phyloP scores from a whole-genome alignment of 441 rosid species.

The Melastoma candidum region DNA sequence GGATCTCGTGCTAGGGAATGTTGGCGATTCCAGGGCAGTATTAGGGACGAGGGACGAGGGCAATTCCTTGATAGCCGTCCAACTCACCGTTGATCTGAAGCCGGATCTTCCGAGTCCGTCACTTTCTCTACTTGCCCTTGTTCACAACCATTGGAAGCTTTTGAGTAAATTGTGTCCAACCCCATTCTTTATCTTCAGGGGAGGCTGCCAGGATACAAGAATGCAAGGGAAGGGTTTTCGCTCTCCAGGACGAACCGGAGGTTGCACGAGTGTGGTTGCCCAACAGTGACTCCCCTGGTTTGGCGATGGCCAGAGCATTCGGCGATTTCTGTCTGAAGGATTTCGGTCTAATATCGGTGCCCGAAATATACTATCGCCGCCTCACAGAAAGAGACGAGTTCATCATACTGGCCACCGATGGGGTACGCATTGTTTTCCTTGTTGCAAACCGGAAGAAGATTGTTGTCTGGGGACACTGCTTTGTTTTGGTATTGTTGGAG shows the following conservation, averaged over 20 bases:
- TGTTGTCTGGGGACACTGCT: too few relatives aligned
- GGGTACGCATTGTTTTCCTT: slow-evolving; percentile 28
- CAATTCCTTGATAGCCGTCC: slow-evolving; percentile 44
- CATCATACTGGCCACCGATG: slow-evolving; percentile 62
- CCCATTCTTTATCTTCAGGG: slow-evolving; percentile 22
- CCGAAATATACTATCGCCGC: slow-evolving; percentile 44
- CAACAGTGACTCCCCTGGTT: slow-evolving; percentile 61
- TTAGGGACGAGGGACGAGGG: slow-evolving; percentile 47
- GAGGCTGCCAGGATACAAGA: slow-evolving; percentile 66
- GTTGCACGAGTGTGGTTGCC: slow-evolving; percentile 85
- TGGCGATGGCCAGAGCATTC: slow-evolving; percentile 77
- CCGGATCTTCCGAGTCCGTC: slow-evolving; percentile 59
- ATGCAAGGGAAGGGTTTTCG: slow-evolving; percentile 71
- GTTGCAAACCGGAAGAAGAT: not conserved
- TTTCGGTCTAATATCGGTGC: slow-evolving; percentile 61
- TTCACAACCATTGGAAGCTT: too few relatives aligned
- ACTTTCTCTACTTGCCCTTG: slow-evolving; percentile 16
- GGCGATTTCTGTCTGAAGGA: slow-evolving; percentile 78
- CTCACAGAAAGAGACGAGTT: slow-evolving; percentile 51
- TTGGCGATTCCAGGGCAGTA: slow-evolving; percentile 73
- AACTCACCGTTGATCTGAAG: slow-evolving; percentile 63
- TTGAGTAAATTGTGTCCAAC: too few relatives aligned
- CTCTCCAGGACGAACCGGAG: slow-evolving; percentile 74
- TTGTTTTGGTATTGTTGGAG: not conserved
- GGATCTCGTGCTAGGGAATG: slow-evolving; percentile 49